Percentiles rank a stretch among this genome's conserved stretches.
Conservation (phyloP, 495 filamentous ascomycete species). For the Hyaloscypha hepaticicola region DNA sequence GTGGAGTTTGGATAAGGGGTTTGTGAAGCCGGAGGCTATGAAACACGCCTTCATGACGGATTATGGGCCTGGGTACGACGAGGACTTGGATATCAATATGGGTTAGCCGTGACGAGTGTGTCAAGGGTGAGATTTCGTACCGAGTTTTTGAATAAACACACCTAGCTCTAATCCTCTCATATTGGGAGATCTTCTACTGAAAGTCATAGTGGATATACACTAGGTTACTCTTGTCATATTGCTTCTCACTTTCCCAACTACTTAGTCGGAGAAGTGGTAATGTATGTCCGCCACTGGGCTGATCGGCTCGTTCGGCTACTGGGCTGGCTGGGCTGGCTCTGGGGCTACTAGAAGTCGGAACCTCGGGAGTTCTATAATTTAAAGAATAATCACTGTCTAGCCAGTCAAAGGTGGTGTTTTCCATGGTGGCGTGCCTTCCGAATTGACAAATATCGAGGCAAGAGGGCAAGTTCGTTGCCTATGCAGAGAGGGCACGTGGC, state of each 20-base stretch:
- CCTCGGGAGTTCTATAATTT: no score
- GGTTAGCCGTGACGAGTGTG: no score
- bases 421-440: no score
- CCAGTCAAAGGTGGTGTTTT: not conserved
- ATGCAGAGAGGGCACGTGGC: no score
- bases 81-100: no score
- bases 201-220: constrained; percentile 23
- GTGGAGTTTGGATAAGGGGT: no score
- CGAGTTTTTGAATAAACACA: not conserved
- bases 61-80: no score
- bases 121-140: no score
- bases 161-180: constrained; percentile 15
- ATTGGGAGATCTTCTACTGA: constrained; percentile 24
- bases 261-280: not conserved
- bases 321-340: not conserved
- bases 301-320: not conserved
- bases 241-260: not conserved
- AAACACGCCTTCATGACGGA: no score
- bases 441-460: no score
- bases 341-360: not conserved
- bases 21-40: no score
- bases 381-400: not conserved
- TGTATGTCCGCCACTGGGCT: not conserved
- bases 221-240: not conserved
- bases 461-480: no score